These are phyloP conservation scores for Aureobasidium uvarum DNA, from an alignment of 2,329 filamentous ascomycete genomes.

Conservation along the genomic window DNA sequence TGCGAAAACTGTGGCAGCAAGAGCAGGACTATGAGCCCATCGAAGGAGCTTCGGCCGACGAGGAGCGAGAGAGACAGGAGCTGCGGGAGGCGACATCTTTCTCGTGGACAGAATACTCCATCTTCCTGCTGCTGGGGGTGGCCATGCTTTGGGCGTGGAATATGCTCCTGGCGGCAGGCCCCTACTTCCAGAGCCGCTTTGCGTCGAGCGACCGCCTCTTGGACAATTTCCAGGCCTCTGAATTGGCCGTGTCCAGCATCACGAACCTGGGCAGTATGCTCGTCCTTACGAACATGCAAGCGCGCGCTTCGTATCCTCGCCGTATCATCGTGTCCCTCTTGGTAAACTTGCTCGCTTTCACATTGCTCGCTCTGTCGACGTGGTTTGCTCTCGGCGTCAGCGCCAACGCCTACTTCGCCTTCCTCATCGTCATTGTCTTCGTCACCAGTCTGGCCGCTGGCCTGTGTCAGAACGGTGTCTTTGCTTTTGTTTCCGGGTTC, in stretches of 20 bases:
- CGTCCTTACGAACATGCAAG: slow-evolving; percentile 75
- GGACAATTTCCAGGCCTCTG: slow-evolving; percentile 83
- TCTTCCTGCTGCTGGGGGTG: slow-evolving; percentile 82
- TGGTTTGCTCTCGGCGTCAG: slow-evolving; percentile 62
- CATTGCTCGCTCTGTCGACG: slow-evolving; percentile 77
- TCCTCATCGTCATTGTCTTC: slow-evolving; percentile 79
- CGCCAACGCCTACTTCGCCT: slow-evolving; percentile 69
- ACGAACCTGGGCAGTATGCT: slow-evolving; percentile 77
- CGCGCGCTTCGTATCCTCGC: slow-evolving; percentile 79
- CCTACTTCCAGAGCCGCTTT: slow-evolving; percentile 88
- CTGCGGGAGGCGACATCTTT: slow-evolving; percentile 48
- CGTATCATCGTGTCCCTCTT: slow-evolving; percentile 75
- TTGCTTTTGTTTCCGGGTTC: slow-evolving; percentile 86
- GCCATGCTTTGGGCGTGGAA: slow-evolving; percentile 99
- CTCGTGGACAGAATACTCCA: slow-evolving; percentile 80
- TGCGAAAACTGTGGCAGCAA: slow-evolving; percentile 35
- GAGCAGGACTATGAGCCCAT: slow-evolving; percentile 38
- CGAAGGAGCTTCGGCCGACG: slow-evolving; percentile 30
- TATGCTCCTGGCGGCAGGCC: slow-evolving; percentile 94
- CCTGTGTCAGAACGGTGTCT: slow-evolving; percentile 88
- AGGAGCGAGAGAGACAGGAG: slow-evolving; percentile 28
- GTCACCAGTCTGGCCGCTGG: slow-evolving; percentile 76
- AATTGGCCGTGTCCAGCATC: slow-evolving; percentile 80
- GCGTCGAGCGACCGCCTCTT: slow-evolving; percentile 66
- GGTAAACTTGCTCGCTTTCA: slow-evolving; percentile 75